These are phyloP conservation scores for Saccharomyces hybrid DNA, from an alignment of 1,139 yeast genomes.

Conservation along the genomic window DNA sequence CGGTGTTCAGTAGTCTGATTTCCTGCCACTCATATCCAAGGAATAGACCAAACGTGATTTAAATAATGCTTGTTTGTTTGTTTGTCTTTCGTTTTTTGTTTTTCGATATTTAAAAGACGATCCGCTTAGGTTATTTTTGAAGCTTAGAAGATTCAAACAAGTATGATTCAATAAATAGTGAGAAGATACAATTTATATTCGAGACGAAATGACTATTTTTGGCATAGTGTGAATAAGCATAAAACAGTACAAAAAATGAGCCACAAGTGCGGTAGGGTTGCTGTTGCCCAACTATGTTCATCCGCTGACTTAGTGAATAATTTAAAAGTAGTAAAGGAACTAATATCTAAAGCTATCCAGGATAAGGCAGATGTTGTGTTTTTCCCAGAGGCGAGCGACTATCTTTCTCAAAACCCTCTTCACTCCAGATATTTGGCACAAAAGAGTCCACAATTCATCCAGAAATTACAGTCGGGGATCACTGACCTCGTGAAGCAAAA, in stretches of 20 bases:
- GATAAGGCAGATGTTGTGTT: conserved; percentile 59
- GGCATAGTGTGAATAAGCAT: neutral
- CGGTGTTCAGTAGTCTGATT: neutral
- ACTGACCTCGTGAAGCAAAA: conserved; percentile 30
- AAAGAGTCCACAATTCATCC: conserved; percentile 34
- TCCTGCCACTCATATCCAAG: neutral
- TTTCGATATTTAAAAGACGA: neutral
- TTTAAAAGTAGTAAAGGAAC: conserved; percentile 46
- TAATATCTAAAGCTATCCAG: conserved; percentile 56
- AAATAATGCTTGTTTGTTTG: neutral
- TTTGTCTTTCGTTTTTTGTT: neutral
- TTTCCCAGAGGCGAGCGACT: conserved; percentile 91
- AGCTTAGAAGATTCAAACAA: neutral
- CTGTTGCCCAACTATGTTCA: conserved; percentile 84
- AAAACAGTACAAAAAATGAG: neutral
- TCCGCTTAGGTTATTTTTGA: neutral
- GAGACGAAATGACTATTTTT: neutral
- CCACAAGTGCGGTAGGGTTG: conserved; percentile 37
- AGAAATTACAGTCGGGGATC: conserved; percentile 44
- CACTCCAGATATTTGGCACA: conserved; percentile 58
- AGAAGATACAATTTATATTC: neutral
- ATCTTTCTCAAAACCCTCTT: conserved; percentile 59
- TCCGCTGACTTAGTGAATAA: conserved; percentile 56
- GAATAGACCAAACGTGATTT: neutral
- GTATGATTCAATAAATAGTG: neutral